These are phyloP conservation scores for Ustilago lituana DNA, from an alignment of 1,284 basidiomycete genomes.

Conservation along the genomic window DNA sequence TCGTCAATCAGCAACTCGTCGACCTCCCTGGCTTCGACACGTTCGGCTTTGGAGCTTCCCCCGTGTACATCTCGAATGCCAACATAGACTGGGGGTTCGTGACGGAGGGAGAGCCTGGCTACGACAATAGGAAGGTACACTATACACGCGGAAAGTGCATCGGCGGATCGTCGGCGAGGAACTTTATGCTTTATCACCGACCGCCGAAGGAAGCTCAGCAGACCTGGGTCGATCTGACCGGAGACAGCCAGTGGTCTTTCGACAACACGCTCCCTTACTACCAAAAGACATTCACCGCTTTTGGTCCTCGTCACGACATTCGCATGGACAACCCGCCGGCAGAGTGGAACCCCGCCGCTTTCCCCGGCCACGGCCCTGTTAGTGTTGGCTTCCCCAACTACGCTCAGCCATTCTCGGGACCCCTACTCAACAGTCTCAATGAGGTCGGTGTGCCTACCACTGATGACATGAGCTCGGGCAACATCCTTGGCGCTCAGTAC, in stretches of 20 bases:
- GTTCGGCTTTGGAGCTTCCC: conserved; percentile 30
- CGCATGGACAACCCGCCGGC: conserved; percentile 42
- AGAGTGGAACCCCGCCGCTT: conserved; percentile 43
- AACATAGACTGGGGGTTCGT: conserved; percentile 47
- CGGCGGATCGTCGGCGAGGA: conserved; percentile 47
- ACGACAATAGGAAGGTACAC: conserved; percentile 37
- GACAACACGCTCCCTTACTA: conserved; percentile 39
- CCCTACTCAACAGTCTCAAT: conserved; percentile 37
- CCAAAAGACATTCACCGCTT: conserved; percentile 43
- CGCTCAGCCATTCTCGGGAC: conserved; percentile 50
- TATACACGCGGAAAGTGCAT: conserved; percentile 56
- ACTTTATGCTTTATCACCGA: conserved; percentile 57
- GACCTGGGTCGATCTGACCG: conserved; percentile 48
- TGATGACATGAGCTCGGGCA: conserved; percentile 55
- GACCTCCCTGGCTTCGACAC: conserved; percentile 46
- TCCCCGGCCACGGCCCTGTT: conserved; percentile 36
- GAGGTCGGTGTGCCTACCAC: conserved; percentile 48
- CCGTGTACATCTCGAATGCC: conserved; percentile 21
- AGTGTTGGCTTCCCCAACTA: conserved; percentile 51
- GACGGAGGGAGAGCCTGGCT: conserved; percentile 45
- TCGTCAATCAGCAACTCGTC: conserved; percentile 40
- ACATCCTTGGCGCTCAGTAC: conserved; percentile 64
- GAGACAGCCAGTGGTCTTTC: conserved; percentile 49
- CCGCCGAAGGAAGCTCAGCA: conserved; percentile 36
- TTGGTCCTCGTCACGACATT: conserved; percentile 32